Base-by-base conservation (phyloP, 441 rosid genomes). In the Erysimum pusillum region DNA sequence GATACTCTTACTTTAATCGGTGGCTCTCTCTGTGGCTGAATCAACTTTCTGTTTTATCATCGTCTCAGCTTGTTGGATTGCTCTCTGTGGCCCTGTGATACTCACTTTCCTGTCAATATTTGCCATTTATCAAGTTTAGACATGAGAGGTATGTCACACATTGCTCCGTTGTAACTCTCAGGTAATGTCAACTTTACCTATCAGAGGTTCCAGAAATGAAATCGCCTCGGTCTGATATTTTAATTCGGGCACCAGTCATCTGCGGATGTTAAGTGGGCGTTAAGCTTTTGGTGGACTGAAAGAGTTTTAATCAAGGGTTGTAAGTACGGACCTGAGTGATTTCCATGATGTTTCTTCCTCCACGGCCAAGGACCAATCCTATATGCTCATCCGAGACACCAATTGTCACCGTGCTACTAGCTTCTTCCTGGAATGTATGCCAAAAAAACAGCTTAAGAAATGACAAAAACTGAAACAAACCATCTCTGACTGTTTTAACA, bases 181-280 rank as follows among this genome's bases (percentile, higher is more conserved):
- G 31, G 28, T 51, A 9, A 20, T 51, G 13, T 20, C 22, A 8
- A 10, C 11, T 61, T 36, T 86, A 91, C 98, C 98, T 90, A 67
- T 93, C 94, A 13, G 76, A 85, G 46, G 99, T 96, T 82, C 98
- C 99, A 59, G 98, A 82, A 81, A 96, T 79, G 88, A 91, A 96
- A 84, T 96, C 99, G 0, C 99, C 99, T 82, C 96, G 80, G 68
- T 96, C 98, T 31, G 99, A 96, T 83, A 96, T 90, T 77, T 96
- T 96, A 71, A 96, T 86, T 82, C 93, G 85, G 63, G 99, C 96
- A 69, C 98, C 98, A 28, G 89, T 96, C 59, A 85, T 87, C 99
- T 96, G 93, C 74, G 62, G 39, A 68, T 63, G 22, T 57, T 0
- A 35, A 59, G 62, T 54, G 34, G 28, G 22, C 9, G 46, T 31